Percentiles rank a stretch among this genome's conserved stretches.
These are phyloP conservation scores for Lachancea cidri DNA, from an alignment of 805 yeast genomes.

Conservation along the genomic window DNA sequence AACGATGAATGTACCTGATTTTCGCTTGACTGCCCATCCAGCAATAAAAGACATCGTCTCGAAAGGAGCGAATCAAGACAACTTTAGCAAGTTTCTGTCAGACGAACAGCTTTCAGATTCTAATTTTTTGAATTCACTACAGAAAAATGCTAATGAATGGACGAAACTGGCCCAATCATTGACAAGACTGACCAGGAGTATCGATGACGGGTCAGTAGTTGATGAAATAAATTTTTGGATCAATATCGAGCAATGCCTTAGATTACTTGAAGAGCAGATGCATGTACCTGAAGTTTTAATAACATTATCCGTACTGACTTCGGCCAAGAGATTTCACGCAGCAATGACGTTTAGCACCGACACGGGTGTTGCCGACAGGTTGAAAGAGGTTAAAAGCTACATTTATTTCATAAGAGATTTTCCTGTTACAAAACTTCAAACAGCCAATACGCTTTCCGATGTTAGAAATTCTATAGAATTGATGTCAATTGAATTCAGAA, in stretches of 20 bases:
- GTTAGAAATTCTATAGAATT: constrained; percentile 41
- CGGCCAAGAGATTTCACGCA: constrained; percentile 75
- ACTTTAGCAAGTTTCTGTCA: constrained; percentile 29
- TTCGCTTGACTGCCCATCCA: constrained; percentile 49
- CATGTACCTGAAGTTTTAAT: constrained; percentile 46
- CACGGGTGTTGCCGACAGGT: constrained; percentile 56
- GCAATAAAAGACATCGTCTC: constrained; percentile 38
- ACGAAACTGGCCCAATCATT: constrained; percentile 44
- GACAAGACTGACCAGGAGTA: constrained; percentile 42
- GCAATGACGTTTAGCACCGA: constrained; percentile 69
- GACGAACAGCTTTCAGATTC: constrained; percentile 44
- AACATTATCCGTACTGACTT: constrained; percentile 55
- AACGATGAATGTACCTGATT: constrained; percentile 62
- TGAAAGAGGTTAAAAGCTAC: constrained; percentile 47
- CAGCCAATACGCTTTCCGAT: constrained; percentile 41
- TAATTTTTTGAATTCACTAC: constrained; percentile 59
- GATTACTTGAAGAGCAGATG: constrained; percentile 53
- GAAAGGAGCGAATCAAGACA: constrained; percentile 28
- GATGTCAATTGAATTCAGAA: constrained; percentile 60
- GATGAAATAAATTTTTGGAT: constrained; percentile 80
- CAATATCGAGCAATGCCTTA: constrained; percentile 58
- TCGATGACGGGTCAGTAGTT: constrained; percentile 47
- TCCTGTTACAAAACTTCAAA: constrained; percentile 55
- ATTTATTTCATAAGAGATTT: constrained; percentile 63
- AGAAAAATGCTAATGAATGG: constrained; percentile 70